Conservation (phyloP, 768 basidiomycete species). For the Lactifluus pinguis region DNA sequence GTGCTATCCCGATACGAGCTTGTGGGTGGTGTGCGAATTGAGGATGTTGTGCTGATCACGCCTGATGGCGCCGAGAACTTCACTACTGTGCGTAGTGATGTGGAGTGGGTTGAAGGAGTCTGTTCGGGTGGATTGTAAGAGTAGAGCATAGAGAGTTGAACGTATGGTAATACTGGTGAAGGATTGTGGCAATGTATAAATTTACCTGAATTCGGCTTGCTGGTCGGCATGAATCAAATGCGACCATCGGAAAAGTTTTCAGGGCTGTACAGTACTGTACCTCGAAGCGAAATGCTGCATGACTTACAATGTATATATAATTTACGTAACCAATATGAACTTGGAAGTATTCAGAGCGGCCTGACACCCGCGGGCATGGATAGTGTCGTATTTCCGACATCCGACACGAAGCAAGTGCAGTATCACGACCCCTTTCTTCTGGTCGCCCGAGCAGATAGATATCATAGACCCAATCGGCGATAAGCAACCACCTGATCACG, state of each 20-base stretch:
- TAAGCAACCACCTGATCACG: background rate
- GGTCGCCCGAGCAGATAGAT: background rate
- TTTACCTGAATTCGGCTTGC: background rate
- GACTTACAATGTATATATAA: background rate
- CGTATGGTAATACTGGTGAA: too few relatives aligned
- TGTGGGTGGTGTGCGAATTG: slow-evolving; percentile 90
- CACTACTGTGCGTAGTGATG: slow-evolving; percentile 76
- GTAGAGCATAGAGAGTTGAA: too few relatives aligned
- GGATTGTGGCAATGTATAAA: too few relatives aligned
- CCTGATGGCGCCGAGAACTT: slow-evolving; percentile 69
- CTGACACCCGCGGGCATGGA: background rate
- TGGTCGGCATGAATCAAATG: background rate
- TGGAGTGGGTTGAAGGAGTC: slow-evolving; percentile 72
- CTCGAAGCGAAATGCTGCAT: background rate
- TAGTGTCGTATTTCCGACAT: background rate
- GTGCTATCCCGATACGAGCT: slow-evolving; percentile 62
- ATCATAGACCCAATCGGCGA: background rate
- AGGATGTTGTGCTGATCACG: slow-evolving; percentile 83
- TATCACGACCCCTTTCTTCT: too few relatives aligned
- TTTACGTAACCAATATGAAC: too few relatives aligned
- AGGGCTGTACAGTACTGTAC: too few relatives aligned
- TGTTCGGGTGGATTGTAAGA: slow-evolving; percentile 55
- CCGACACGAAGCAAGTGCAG: background rate
- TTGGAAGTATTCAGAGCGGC: too few relatives aligned
- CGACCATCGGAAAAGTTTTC: background rate